A percentile compares a stretch with the other conserved stretches of the same genome.
phyloP scores from a whole-genome alignment of 1,284 basidiomycete species.

The Pseudozyma tsukubaensis region DNA sequence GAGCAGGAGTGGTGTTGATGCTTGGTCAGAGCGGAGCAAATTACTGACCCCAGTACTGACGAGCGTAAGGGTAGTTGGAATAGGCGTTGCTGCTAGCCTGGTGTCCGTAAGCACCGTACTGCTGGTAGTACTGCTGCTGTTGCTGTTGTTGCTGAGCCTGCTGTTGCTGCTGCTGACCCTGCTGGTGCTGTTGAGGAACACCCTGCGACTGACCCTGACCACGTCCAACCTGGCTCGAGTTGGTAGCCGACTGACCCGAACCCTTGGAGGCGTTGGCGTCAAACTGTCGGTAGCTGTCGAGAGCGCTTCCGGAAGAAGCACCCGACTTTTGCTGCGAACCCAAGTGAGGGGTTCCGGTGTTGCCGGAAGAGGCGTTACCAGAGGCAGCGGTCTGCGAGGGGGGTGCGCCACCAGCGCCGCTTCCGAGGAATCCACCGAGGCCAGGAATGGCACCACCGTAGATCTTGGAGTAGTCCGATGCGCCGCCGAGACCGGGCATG shows the following conservation, averaged over 20 bases:
- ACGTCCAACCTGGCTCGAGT: conserved; percentile 41
- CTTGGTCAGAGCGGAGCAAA: not conserved
- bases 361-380: conserved; percentile 36
- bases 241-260: conserved; percentile 23
- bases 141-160: conserved; percentile 55
- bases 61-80: conserved; percentile 61
- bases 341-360: conserved; percentile 48
- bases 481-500: conserved; percentile 48
- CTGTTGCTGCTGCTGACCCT: conserved; percentile 50
- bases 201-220: conserved; percentile 46
- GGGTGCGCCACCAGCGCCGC: conserved; percentile 39
- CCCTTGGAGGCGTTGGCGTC: conserved; percentile 48
- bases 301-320: conserved; percentile 42
- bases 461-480: conserved; percentile 65
- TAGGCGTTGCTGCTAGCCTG: conserved; percentile 60
- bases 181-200: conserved; percentile 40
- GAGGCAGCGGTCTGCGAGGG: conserved; percentile 46
- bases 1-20: conserved; percentile 6
- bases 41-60: conserved; percentile 65
- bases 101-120: conserved; percentile 63
- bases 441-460: conserved; percentile 57
- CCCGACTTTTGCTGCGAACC: conserved; percentile 52
- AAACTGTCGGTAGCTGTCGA: conserved; percentile 53
- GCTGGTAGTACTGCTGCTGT: conserved; percentile 65
- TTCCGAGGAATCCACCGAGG: conserved; percentile 55